Conservation (phyloP, 148 eudicot genomes). For the Rhododendron williamsianum region DNA sequence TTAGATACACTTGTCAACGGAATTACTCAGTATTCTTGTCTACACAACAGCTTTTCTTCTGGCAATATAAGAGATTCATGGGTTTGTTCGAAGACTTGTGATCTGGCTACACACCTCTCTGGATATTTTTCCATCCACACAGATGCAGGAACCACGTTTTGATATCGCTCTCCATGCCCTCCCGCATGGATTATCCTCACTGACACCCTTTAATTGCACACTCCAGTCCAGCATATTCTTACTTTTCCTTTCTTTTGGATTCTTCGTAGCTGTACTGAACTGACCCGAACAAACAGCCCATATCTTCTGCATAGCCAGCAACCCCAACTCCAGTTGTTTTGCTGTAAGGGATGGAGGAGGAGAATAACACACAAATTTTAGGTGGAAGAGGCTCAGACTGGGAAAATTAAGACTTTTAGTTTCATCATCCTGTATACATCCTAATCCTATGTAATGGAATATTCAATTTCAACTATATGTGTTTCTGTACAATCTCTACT, state of each 20-base stretch:
- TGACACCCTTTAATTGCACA: constrained; percentile 17
- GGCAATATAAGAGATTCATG: constrained; percentile 32
- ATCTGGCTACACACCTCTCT: constrained; percentile 30
- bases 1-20: constrained; percentile 30
- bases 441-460: not conserved
- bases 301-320: constrained; percentile 21
- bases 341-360: not conserved
- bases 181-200: constrained; percentile 38
- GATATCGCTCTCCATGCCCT: constrained; percentile 37
- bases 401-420: not conserved
- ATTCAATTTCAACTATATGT: not conserved
- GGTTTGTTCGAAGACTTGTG: constrained; percentile 36
- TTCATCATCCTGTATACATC: not conserved
- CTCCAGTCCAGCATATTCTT: constrained; percentile 15
- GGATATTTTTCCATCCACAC: constrained; percentile 33
- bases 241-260: constrained; percentile 2
- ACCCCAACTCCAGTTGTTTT: not conserved
- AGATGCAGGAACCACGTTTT: constrained; percentile 21
- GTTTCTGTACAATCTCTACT: not conserved
- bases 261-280: not conserved
- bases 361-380: not conserved
- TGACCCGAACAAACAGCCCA: constrained; percentile 13
- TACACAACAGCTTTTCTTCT: constrained; percentile 29
- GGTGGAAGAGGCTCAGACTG: not conserved
- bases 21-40: constrained; percentile 28